Evolutionary conservation across 352 stramenopile genomes (phyloP), one percentile per base, ranked within the genome.

Genomic region (Phytophthora fragariae): DNA sequence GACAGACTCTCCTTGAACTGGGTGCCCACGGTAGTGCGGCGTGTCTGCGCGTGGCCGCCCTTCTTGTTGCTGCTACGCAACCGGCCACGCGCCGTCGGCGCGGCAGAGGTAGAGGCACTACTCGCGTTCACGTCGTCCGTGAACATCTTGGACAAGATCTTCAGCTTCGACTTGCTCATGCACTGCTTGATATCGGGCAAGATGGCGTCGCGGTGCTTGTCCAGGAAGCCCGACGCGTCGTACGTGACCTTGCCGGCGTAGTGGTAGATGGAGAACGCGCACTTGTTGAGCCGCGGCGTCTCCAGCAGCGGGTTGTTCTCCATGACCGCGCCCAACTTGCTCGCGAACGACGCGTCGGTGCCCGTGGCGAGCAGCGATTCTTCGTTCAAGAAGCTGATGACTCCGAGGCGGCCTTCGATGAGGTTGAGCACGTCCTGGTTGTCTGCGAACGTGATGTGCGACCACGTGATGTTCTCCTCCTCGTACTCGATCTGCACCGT

Each of bases 381-480:
- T 73, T 98, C 92, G 60, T 98, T 97, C 54, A 98, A 75, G 41
- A 98, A 91, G 21, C 88, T 94, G 44, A 98, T 94, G 7, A 98
- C 84, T 35, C 92, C 92, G 39, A 97, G 72, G 17, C 88, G 88
- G 33, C 90, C 90, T 89, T 98, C 92, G 24, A 98, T 96, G 49
- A 98, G 74, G 70, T 96, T 92, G 44, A 97, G 77, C 66, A 97
- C 92, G 49, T 97, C 92, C 70, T 97, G 90, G 77, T 98, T 98
- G 62, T 98, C 92, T 15, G 86, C 83, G 64, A 97, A 98, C 19
- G 89, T 85, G 44, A 98, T 93, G 70, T 97, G 91, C 4, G 85
- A 88, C 93, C 93, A 98, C 57, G 90, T 86, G 50, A 98, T 98
- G 50, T 94, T 93, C 63, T 98, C 93, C 55, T 97, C 88, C 71